Evolutionary conservation across 352 stramenopile species (phyloP).

Genomic region (Blastocystis sp.): DNA sequence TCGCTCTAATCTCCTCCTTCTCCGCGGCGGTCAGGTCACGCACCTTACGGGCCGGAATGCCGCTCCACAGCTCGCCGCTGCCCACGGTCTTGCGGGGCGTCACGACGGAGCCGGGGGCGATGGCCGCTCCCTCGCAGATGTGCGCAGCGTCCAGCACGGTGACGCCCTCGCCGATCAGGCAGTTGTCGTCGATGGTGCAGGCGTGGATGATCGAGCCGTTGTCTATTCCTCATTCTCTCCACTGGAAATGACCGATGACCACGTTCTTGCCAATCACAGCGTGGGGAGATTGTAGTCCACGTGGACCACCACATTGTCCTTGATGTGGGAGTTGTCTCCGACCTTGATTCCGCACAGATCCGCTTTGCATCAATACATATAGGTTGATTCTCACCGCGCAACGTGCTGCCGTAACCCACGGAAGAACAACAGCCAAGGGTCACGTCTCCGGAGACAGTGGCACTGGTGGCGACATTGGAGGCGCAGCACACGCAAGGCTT

Average conservation of each 20-base stretch:
- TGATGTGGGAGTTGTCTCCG: slow-evolving; percentile 59
- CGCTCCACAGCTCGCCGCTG: slow-evolving; percentile 51
- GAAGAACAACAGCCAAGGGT: slow-evolving; percentile 38
- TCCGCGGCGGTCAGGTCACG: slow-evolving; percentile 53
- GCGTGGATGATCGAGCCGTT: slow-evolving; percentile 65
- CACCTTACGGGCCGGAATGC: slow-evolving; percentile 60
- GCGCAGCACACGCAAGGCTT: slow-evolving; percentile 10
- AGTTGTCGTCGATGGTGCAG: slow-evolving; percentile 68
- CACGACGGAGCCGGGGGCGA: slow-evolving; percentile 64
- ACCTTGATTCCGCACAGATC: slow-evolving; percentile 66
- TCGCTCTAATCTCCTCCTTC: slow-evolving; percentile 55
- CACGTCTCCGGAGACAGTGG: slow-evolving; percentile 63
- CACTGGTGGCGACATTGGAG: slow-evolving; percentile 42
- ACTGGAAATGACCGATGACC: slow-evolving; percentile 31
- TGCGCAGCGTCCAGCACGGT: slow-evolving; percentile 61
- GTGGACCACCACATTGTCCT: slow-evolving; percentile 64
- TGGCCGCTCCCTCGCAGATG: slow-evolving; percentile 55
- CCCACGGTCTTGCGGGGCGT: slow-evolving; percentile 64
- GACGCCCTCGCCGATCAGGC: slow-evolving; percentile 57
- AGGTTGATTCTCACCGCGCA: slow-evolving; percentile 32
- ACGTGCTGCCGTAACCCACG: slow-evolving; percentile 40
- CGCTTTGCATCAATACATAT: neutral
- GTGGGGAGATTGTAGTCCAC: slow-evolving; percentile 46
- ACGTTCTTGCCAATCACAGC: slow-evolving; percentile 61
- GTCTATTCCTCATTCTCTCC: neutral